These are phyloP conservation scores for Parastagonospora avenae DNA, from an alignment of 2,329 filamentous ascomycete species.

Conservation along the genomic window DNA sequence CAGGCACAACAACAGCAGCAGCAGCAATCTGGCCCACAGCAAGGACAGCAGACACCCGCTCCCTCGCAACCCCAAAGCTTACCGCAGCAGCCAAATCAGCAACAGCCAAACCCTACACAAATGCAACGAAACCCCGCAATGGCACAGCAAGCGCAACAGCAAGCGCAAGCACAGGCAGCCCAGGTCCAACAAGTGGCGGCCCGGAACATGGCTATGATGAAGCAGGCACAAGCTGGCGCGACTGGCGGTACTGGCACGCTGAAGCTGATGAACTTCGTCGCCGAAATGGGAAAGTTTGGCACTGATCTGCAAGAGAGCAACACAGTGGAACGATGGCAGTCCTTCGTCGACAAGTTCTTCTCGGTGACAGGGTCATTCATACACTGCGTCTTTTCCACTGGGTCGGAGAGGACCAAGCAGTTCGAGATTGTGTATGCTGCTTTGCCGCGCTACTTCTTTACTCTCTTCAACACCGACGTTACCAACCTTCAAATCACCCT, in stretches of 20 bases:
- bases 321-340: conserved; percentile 77
- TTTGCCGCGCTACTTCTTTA: conserved; percentile 86
- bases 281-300: conserved; percentile 61
- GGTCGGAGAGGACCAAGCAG: conserved; percentile 70
- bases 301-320: conserved; percentile 45
- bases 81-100: conserved; percentile 40
- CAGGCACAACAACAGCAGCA: background rate
- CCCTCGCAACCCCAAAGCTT: conserved; percentile 42
- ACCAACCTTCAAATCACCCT: conserved; percentile 84
- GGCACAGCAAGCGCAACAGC: conserved; percentile 45
- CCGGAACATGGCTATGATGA: conserved; percentile 39
- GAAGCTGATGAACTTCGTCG: conserved; percentile 61
- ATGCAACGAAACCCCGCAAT: conserved; percentile 43
- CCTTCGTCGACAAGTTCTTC: conserved; percentile 82
- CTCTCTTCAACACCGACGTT: conserved; percentile 83
- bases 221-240: conserved; percentile 24
- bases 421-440: conserved; percentile 86
- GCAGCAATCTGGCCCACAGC: conserved; percentile 43
- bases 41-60: conserved; percentile 51
- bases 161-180: conserved; percentile 41
- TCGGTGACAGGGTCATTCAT: conserved; percentile 76
- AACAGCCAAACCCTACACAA: conserved; percentile 34
- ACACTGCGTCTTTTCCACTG: conserved; percentile 64
- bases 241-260: conserved; percentile 51
- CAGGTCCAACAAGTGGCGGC: conserved; percentile 26